Percentiles rank a stretch among this genome's conserved stretches.
Conservation (phyloP, 208 protist species). For the Crithidia acanthocephali region DNA sequence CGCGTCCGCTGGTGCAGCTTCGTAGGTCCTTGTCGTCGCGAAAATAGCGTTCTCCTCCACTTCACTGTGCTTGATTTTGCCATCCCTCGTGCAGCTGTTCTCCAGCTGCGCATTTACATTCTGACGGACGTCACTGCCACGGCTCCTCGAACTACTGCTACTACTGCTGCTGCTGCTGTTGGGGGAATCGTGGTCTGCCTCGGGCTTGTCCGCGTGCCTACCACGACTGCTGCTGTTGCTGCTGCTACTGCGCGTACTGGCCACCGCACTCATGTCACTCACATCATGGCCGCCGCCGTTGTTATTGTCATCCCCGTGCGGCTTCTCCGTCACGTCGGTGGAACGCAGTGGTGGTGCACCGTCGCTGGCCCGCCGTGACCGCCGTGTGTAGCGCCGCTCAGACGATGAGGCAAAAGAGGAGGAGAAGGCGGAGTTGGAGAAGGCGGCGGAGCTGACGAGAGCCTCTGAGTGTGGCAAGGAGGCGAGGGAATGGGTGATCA, state of each 20-base stretch:
- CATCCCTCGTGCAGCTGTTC: neutral
- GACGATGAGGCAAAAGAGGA: constrained; percentile 3
- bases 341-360: constrained; percentile 12
- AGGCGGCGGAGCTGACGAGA: neutral
- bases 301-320: neutral
- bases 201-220: too few species aligned
- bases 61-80: neutral
- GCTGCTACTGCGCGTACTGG: neutral
- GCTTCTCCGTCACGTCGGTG: constrained; percentile 23
- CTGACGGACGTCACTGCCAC: too few species aligned
- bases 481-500: neutral
- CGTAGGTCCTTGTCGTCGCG: neutral
- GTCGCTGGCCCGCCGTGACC: neutral
- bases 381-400: neutral
- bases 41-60: neutral
- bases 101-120: neutral
- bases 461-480: constrained; percentile 24
- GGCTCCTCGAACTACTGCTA: too few species aligned
- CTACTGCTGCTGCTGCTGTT: constrained; percentile 10
- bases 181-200: too few species aligned
- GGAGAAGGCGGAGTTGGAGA: constrained; percentile 13
- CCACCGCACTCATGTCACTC: neutral
- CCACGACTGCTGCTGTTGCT: neutral
- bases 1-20: neutral
- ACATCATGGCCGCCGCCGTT: neutral